Evolutionary conservation across 2,329 filamentous ascomycete species (phyloP).

Genomic region (Beauveria sp.): DNA sequence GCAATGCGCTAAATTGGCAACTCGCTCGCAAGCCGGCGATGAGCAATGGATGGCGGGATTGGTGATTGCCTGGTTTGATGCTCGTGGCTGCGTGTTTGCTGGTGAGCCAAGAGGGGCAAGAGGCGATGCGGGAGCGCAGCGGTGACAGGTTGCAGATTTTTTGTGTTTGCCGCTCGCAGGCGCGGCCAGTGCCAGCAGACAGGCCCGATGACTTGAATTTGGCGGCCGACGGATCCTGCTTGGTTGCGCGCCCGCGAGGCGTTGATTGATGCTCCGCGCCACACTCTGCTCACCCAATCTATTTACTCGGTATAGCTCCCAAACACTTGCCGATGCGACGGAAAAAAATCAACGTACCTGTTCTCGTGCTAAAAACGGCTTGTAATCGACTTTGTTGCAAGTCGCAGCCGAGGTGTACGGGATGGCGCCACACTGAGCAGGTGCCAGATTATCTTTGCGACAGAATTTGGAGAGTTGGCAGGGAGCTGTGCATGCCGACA

Average conservation of each 20-base stretch:
- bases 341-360: not conserved
- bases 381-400: not conserved
- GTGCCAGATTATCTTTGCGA: not conserved
- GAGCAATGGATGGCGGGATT: not conserved
- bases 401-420: not conserved
- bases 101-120: not conserved
- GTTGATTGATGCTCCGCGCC: constrained; percentile 2
- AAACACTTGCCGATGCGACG: not conserved
- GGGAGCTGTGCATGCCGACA: not conserved
- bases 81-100: not conserved
- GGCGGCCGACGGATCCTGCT: constrained; percentile 5
- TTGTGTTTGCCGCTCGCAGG: constrained; percentile 8
- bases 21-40: not conserved
- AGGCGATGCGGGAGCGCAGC: not conserved
- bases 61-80: not conserved
- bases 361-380: not conserved
- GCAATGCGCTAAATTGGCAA: constrained; percentile 1
- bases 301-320: not conserved
- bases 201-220: not conserved
- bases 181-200: not conserved
- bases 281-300: not conserved
- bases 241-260: not conserved
- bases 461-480: not conserved
- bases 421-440: not conserved
- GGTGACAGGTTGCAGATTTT: constrained; percentile 5